phyloP scores from a whole-genome alignment of 208 protist genomes.

The Trypanosoma theileri region DNA sequence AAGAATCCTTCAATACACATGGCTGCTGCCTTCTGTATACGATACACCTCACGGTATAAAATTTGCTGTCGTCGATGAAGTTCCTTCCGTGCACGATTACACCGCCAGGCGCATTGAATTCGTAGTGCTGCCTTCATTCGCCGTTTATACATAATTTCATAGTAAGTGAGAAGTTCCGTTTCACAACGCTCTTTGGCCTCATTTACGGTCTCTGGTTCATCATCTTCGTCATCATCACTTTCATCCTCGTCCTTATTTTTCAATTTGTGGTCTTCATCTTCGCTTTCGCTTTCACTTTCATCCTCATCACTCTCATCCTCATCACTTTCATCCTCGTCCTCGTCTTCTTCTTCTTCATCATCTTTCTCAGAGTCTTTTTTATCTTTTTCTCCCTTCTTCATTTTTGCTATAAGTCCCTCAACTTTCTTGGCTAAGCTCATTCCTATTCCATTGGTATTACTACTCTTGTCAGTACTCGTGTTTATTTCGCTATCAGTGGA shows the following conservation, averaged over 20 bases:
- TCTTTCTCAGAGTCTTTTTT: conserved; percentile 3
- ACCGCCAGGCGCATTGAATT: conserved; percentile 73
- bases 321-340: conserved; percentile 12
- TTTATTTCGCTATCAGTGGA: no score
- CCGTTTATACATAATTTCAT: conserved; percentile 32
- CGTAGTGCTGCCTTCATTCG: conserved; percentile 41
- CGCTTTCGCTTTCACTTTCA: conserved; percentile 14
- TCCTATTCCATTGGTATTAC: neutral
- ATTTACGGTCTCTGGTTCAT: conserved; percentile 55
- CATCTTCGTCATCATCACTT: conserved; percentile 36
- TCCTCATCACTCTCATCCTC: conserved; percentile 14
- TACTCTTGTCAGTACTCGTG: neutral
- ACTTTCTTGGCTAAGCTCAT: no score
- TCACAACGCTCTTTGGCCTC: conserved; percentile 62
- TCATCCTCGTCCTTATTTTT: conserved; percentile 24
- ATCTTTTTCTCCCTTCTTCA: conserved; percentile 15
- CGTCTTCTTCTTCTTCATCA: conserved; percentile 12
- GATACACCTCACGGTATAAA: conserved; percentile 61
- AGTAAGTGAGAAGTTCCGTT: conserved; percentile 56
- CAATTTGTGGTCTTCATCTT: conserved; percentile 19
- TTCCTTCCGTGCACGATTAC: conserved; percentile 39
- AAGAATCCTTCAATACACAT: conserved; percentile 58
- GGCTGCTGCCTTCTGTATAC: conserved; percentile 60
- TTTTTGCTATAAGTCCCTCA: conserved; percentile 18
- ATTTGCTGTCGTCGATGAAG: conserved; percentile 57